Evolutionary conservation across 305 asterid species (phyloP).

Genomic region (Solanum hybrid): DNA sequence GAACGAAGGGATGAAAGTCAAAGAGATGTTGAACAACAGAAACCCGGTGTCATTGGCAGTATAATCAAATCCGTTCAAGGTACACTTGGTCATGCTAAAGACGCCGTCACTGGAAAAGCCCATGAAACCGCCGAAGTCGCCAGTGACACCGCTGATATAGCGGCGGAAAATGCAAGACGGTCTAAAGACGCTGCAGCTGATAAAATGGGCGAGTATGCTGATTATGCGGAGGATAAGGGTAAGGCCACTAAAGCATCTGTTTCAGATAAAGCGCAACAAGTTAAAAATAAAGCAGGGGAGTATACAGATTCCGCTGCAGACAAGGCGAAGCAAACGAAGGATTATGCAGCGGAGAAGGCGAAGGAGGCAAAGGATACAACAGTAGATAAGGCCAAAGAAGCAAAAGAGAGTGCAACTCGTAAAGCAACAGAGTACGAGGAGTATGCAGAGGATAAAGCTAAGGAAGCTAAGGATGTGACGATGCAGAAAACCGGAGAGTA

Average conservation of each 20-base stretch:
- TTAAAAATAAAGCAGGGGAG: not conserved
- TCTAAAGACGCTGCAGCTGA: constrained; percentile 4
- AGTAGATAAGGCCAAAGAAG: constrained; percentile 35
- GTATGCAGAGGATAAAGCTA: not conserved
- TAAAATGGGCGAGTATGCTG: constrained; percentile 6
- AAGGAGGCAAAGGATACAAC: constrained; percentile 17
- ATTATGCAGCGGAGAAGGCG: constrained; percentile 1
- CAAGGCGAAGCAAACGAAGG: not conserved
- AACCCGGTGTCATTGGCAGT: constrained; percentile 42
- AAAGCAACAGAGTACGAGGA: constrained; percentile 17
- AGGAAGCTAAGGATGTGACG: constrained; percentile 4
- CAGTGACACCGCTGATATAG: not conserved
- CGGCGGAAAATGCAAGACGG: constrained; percentile 3
- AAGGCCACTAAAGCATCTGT: not conserved
- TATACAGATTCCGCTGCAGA: constrained; percentile 1
- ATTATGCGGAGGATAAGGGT: constrained; percentile 8
- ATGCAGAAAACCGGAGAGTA: constrained; percentile 20
- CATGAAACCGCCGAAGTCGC: constrained; percentile 19
- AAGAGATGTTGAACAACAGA: constrained; percentile 11
- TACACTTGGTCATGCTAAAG: constrained; percentile 44
- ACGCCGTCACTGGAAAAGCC: constrained; percentile 51
- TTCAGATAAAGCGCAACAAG: not conserved
- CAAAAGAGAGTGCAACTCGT: constrained; percentile 23
- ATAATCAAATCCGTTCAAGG: constrained; percentile 34
- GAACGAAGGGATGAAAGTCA: constrained; percentile 15